A percentile compares a stretch with the other conserved stretches of the same genome.
Evolutionary conservation across 2,329 filamentous ascomycete species (phyloP).

Genomic region (Pseudocercospora pini-densiflorae): DNA sequence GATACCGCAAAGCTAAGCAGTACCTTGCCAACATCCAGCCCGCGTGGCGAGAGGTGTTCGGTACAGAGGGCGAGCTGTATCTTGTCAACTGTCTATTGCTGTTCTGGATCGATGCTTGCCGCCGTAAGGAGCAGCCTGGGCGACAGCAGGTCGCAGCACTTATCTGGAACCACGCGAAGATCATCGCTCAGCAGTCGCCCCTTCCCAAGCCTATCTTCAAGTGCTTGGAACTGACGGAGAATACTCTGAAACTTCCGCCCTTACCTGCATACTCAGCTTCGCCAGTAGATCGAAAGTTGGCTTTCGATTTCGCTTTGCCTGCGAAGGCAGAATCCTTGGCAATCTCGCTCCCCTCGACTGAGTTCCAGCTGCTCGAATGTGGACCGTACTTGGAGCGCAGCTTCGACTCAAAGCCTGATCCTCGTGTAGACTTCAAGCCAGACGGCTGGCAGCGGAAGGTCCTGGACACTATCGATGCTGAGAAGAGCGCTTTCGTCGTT

Average conservation of each 20-base stretch:
- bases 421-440: constrained; percentile 72
- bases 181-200: constrained; percentile 44
- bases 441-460: constrained; percentile 78
- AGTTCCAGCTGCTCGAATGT: constrained; percentile 71
- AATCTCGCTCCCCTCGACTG: constrained; percentile 48
- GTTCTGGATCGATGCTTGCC: constrained; percentile 53
- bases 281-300: constrained; percentile 40
- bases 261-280: constrained; percentile 33
- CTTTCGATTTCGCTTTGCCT: constrained; percentile 49
- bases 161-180: constrained; percentile 51
- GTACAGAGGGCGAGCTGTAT: constrained; percentile 54
- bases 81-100: constrained; percentile 54
- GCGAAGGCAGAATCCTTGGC: constrained; percentile 35
- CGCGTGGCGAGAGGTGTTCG: constrained; percentile 45
- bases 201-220: constrained; percentile 49
- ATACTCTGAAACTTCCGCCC: constrained; percentile 46
- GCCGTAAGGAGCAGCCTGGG: constrained; percentile 39
- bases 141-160: constrained; percentile 51
- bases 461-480: constrained; percentile 71
- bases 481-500: constrained; percentile 74
- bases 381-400: constrained; percentile 77
- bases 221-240: constrained; percentile 43
- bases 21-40: constrained; percentile 52
- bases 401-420: constrained; percentile 69
- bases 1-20: constrained; percentile 56